A percentile compares a stretch with the other conserved stretches of the same genome.
Evolutionary conservation across 2,329 filamentous ascomycete species (phyloP).

Genomic region (Diplodia corticola): DNA sequence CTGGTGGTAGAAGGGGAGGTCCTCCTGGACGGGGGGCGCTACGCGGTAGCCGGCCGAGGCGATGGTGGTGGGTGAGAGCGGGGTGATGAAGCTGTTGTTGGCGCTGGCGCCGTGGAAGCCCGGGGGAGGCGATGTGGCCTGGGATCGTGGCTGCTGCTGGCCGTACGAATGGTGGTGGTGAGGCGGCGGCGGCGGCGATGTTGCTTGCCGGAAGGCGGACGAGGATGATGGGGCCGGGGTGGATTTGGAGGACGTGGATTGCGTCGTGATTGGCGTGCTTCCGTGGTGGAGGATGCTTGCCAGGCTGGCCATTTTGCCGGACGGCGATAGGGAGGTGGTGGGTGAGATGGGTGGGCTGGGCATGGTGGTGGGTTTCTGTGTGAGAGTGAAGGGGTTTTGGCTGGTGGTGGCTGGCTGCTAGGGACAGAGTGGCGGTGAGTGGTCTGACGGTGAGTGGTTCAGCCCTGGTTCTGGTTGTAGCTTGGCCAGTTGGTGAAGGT

Average conservation of each 20-base stretch:
- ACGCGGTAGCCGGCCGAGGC: background rate
- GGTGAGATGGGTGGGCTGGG: constrained; percentile 17
- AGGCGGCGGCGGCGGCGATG: background rate
- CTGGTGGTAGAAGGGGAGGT: constrained; percentile 19
- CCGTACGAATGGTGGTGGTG: background rate
- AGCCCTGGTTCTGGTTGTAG: background rate
- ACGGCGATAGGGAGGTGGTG: constrained; percentile 12
- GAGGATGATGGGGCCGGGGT: background rate
- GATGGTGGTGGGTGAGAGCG: constrained; percentile 5
- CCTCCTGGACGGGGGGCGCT: background rate
- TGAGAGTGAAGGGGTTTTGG: background rate
- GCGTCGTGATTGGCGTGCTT: background rate
- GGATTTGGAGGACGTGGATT: background rate
- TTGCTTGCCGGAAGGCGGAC: background rate
- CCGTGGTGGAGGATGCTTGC: constrained; percentile 6
- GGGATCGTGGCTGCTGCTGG: background rate
- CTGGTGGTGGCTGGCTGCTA: background rate
- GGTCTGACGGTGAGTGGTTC: background rate
- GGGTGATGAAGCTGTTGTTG: background rate
- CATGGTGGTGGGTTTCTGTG: background rate
- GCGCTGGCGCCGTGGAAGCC: background rate
- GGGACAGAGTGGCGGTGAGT: constrained; percentile 3
- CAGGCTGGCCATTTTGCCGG: constrained; percentile 11
- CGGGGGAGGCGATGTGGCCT: background rate
- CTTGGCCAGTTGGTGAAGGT: background rate